Evolutionary conservation across 192 early-diverging fungal species (phyloP).

Genomic region (Podochytrium sp.): DNA sequence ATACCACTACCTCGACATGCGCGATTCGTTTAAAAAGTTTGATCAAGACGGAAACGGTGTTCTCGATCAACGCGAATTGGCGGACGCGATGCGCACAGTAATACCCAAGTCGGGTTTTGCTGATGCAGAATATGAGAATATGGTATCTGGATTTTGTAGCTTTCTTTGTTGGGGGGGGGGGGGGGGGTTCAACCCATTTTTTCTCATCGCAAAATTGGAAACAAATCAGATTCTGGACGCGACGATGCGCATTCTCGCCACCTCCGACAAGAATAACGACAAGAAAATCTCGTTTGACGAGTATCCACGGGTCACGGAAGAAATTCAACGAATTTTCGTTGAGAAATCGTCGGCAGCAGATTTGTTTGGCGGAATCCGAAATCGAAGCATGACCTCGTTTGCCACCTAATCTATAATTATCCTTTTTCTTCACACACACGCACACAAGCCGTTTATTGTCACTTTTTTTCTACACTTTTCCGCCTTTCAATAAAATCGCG

Average conservation of each 20-base stretch:
- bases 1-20: slow-evolving; percentile 51
- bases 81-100: slow-evolving; percentile 37
- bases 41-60: slow-evolving; percentile 54
- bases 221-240: slow-evolving; percentile 34
- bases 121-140: slow-evolving; percentile 34
- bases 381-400: slow-evolving; percentile 17
- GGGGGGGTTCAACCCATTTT: neutral
- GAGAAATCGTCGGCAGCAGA: slow-evolving; percentile 21
- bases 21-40: slow-evolving; percentile 53
- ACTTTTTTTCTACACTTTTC: slow-evolving; percentile 8
- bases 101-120: slow-evolving; percentile 25
- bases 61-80: slow-evolving; percentile 44
- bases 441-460: neutral
- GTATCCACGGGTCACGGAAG: slow-evolving; percentile 44
- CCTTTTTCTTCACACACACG: neutral
- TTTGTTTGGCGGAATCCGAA: slow-evolving; percentile 22
- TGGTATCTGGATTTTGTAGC: slow-evolving; percentile 10
- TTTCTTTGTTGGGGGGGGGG: neutral
- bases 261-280: slow-evolving; percentile 43
- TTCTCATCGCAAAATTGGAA: neutral
- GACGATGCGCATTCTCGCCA: slow-evolving; percentile 36
- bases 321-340: slow-evolving; percentile 46
- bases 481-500: slow-evolving; percentile 41
- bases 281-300: slow-evolving; percentile 42
- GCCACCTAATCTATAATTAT: neutral